Conservation (phyloP, 345 rosid genomes). For the Lepidium africanum region DNA sequence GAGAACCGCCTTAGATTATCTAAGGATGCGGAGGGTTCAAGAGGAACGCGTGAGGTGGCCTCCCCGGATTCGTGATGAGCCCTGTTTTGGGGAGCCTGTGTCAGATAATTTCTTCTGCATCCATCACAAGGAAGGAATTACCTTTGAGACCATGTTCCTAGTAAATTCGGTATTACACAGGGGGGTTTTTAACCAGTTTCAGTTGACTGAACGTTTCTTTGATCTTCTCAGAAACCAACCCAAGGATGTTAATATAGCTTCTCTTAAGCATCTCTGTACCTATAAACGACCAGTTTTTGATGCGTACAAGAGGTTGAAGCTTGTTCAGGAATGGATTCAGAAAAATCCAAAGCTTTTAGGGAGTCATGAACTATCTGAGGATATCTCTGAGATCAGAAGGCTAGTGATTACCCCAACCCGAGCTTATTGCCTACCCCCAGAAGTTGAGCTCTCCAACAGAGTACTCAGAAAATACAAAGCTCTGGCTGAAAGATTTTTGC, state of each 20-base stretch:
- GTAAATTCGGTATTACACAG: slow-evolving; percentile 67
- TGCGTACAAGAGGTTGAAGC: slow-evolving; percentile 51
- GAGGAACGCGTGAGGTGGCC: slow-evolving; percentile 33
- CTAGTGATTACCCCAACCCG: slow-evolving; percentile 70
- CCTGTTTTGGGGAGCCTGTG: slow-evolving; percentile 51
- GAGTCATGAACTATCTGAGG: slow-evolving; percentile 38
- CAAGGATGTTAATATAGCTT: slow-evolving; percentile 53
- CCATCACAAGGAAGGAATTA: slow-evolving; percentile 43
- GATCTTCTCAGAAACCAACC: slow-evolving; percentile 52
- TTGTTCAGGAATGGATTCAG: slow-evolving; percentile 60
- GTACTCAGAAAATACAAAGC: slow-evolving; percentile 62
- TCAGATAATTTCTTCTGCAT: slow-evolving; percentile 51
- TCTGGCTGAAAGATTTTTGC: slow-evolving; percentile 63
- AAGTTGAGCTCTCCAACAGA: slow-evolving; percentile 86
- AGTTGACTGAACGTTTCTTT: slow-evolving; percentile 51
- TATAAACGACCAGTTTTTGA: slow-evolving; percentile 50
- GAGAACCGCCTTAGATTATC: slow-evolving; percentile 41
- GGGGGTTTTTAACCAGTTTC: slow-evolving; percentile 66
- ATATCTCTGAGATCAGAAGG: slow-evolving; percentile 69
- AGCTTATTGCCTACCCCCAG: slow-evolving; percentile 89
- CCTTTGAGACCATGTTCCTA: slow-evolving; percentile 59
- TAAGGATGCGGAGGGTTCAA: slow-evolving; percentile 46
- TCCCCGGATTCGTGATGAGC: slow-evolving; percentile 43
- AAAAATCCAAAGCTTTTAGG: slow-evolving; percentile 46
- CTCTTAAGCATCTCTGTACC: slow-evolving; percentile 65